Conservation (phyloP, 176 grass and related monocot species). For the Sorghum bicolor region DNA sequence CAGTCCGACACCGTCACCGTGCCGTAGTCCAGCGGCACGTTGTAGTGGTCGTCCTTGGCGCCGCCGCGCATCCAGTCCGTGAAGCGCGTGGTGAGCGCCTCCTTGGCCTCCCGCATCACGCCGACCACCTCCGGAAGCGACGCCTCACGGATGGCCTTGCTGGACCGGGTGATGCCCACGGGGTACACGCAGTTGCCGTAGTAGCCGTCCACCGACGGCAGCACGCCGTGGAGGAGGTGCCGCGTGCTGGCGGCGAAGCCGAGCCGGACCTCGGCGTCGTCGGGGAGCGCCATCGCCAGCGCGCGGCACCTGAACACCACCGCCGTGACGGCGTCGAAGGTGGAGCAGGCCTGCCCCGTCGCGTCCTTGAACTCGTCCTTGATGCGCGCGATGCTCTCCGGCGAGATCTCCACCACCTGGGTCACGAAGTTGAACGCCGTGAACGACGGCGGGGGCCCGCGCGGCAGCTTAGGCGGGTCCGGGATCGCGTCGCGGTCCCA, state of each 20-base stretch:
- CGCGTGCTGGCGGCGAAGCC: slow-evolving; percentile 78
- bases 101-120: slow-evolving; percentile 74
- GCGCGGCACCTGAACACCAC: slow-evolving; percentile 72
- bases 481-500: slow-evolving; percentile 69
- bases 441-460: slow-evolving; percentile 40
- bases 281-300: slow-evolving; percentile 32
- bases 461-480: slow-evolving; percentile 56
- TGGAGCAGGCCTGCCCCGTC: slow-evolving; percentile 61
- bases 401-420: slow-evolving; percentile 54
- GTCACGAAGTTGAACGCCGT: slow-evolving; percentile 69
- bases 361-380: slow-evolving; percentile 46
- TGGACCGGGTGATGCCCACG: slow-evolving; percentile 45
- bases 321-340: slow-evolving; percentile 73
- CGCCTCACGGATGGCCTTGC: slow-evolving; percentile 27
- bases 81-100: slow-evolving; percentile 52
- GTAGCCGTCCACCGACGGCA: slow-evolving; percentile 60
- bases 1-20: slow-evolving; percentile 75
- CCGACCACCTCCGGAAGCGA: slow-evolving; percentile 51
- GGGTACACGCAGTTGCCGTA: slow-evolving; percentile 84
- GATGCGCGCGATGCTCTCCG: slow-evolving; percentile 50
- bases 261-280: slow-evolving; percentile 54
- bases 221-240: slow-evolving; percentile 59
- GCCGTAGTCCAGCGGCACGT: slow-evolving; percentile 73
- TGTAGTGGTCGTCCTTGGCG: slow-evolving; percentile 53
- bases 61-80: slow-evolving; percentile 63